Base-by-base conservation (phyloP, 257 asterid genomes). In the Solanum peruvianum region DNA sequence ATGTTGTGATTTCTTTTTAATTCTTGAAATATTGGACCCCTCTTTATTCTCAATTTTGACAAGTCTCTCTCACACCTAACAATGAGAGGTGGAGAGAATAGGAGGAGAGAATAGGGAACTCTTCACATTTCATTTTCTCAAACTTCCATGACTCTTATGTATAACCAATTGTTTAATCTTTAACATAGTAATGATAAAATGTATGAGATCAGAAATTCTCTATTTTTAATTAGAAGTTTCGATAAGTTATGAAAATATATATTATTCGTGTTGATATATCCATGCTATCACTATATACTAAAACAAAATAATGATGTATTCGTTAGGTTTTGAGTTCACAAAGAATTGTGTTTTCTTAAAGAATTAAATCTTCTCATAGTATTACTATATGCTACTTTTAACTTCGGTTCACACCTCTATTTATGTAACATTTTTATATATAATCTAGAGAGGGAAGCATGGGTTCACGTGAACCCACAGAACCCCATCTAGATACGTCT, bases 11-110 rank as follows among this genome's bases (percentile, higher is more conserved):
- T 41, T 20, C 1, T 70, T 47, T 37, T 60, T 20, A 33, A 39
- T 84, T 60, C 12, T 84, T 11, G 69, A 60, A 84, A 77, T 44
- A 44, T 44, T 77, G 60, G 62, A 10, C 13, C 64, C 83, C 62
- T 77, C 39, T 25, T 77, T 77, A 25, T 44, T 78, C 84, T 78
- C 27, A 78, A 77, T 18, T 77, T 78, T 25, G 84, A 78, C 9
- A 15, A 45, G 64, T 44, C 64, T 45, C 84, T 45, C 84, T 78
- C 84, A 45, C 41, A 44, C 37, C 83, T n/a, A 42, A 7, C 21
- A 77, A 77, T 77, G 62, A 42, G 62, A 77, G n/a, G 39, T 0
- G 62, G 83, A 77, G 39, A 77, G 62, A 76, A n/a, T 58, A 29
- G 27, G 27, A 27, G 62, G 83, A 77, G 39, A 77, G 62, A 76